These are phyloP conservation scores for Sungouiella thailandica DNA, from an alignment of 805 yeast species.

Conservation along the genomic window DNA sequence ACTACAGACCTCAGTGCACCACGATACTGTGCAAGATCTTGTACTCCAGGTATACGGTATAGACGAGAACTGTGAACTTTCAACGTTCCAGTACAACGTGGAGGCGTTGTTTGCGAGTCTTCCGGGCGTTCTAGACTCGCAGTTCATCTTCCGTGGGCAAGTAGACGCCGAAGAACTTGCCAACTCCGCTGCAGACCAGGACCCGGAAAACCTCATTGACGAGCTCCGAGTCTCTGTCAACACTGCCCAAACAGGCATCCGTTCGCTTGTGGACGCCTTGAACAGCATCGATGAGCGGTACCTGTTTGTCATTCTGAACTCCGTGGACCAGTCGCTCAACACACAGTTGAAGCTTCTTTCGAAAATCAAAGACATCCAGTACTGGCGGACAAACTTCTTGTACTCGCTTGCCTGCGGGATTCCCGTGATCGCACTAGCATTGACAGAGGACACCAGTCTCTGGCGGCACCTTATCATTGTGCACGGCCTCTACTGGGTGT, in stretches of 20 bases:
- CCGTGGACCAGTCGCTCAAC: conserved; percentile 48
- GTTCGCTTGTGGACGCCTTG: conserved; percentile 49
- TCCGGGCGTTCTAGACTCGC: conserved; percentile 25
- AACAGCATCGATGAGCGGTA: conserved; percentile 48
- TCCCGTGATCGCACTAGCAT: conserved; percentile 53
- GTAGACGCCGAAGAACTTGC: conserved; percentile 4
- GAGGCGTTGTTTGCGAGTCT: conserved; percentile 34
- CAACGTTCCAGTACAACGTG: conserved; percentile 31
- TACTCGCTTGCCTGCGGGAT: conserved; percentile 52
- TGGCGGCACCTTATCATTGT: conserved; percentile 32
- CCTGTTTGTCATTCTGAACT: conserved; percentile 43
- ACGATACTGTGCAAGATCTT: conserved; percentile 8
- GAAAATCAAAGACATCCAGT: conserved; percentile 63
- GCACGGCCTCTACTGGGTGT: conserved; percentile 62
- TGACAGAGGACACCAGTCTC: conserved; percentile 37
- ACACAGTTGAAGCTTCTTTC: conserved; percentile 68
- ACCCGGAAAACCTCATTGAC: conserved; percentile 18
- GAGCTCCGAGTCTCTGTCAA: conserved; percentile 46
- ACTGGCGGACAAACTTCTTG: conserved; percentile 60
- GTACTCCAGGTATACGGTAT: conserved; percentile 32
- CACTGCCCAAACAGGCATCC: conserved; percentile 50
- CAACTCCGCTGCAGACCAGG: conserved; percentile 4
- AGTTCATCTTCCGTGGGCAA: conserved; percentile 19
- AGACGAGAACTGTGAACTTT: conserved; percentile 21
- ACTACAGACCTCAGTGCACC: not conserved